These are phyloP conservation scores for Exophiala spinifera DNA, from an alignment of 2,329 filamentous ascomycete genomes.

Conservation along the genomic window DNA sequence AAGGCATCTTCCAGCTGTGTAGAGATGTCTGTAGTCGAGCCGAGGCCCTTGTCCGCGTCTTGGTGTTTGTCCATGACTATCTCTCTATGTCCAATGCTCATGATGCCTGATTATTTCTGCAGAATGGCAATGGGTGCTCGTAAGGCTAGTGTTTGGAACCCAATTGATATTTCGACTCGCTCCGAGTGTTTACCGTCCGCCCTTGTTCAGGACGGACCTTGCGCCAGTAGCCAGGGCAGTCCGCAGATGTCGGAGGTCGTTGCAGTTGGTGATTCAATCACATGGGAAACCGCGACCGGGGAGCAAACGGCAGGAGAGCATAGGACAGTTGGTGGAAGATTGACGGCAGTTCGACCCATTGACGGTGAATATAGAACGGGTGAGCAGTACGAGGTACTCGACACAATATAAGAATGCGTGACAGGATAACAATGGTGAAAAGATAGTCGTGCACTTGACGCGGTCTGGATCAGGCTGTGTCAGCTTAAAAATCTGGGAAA, in stretches of 20 bases:
- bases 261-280: conserved; percentile 13
- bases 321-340: conserved; percentile 7
- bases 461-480: background rate
- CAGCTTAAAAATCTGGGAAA: conserved; percentile 1
- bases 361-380: conserved; percentile 16
- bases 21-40: conserved; percentile 1
- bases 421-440: background rate
- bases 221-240: conserved; percentile 43
- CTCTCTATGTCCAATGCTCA: conserved; percentile 20
- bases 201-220: conserved; percentile 51
- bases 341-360: conserved; percentile 27
- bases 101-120: conserved; percentile 2
- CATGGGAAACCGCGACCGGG: conserved; percentile 17
- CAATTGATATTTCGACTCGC: conserved; percentile 1
- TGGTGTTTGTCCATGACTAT: conserved; percentile 19
- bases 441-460: background rate
- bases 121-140: background rate
- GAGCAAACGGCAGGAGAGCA: conserved; percentile 12
- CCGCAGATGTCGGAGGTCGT: background rate
- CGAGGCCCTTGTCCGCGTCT: background rate
- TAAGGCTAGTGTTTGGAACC: background rate
- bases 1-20: conserved; percentile 13
- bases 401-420: background rate
- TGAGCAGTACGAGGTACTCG: background rate
- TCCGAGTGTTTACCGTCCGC: conserved; percentile 47